Conservation (phyloP, 805 yeast genomes). For the Kregervanrija pseudodelftensis region DNA sequence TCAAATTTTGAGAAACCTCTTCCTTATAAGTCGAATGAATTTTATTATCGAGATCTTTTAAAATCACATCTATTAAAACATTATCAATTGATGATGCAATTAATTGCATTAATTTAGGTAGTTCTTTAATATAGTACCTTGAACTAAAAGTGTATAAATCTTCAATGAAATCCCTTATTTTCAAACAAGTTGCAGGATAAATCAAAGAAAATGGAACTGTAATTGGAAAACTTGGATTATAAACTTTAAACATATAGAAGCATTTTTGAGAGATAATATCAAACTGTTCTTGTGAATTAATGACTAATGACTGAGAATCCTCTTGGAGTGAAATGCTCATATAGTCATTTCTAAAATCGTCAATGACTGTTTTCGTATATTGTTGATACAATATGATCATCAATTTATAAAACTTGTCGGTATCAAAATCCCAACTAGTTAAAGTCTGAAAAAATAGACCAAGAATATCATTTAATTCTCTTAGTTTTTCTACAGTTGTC, state of each 20-base stretch:
- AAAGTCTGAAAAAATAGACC: constrained; percentile 71
- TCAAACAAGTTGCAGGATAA: constrained; percentile 80
- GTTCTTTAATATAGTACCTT: constrained; percentile 57
- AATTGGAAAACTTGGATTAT: constrained; percentile 40
- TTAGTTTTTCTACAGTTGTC: constrained; percentile 36
- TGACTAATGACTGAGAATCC: constrained; percentile 81
- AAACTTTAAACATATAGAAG: constrained; percentile 18
- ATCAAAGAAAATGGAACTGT: constrained; percentile 83
- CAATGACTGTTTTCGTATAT: constrained; percentile 49
- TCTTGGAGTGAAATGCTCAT: constrained; percentile 60
- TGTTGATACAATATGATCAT: constrained; percentile 51
- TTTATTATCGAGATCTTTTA: constrained; percentile 52
- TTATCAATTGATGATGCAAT: constrained; percentile 58
- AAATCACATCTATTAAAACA: constrained; percentile 61
- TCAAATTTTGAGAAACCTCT: constrained; percentile 80
- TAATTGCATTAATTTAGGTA: constrained; percentile 51
- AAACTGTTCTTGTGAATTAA: constrained; percentile 52
- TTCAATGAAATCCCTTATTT: constrained; percentile 56
- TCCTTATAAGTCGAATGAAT: constrained; percentile 75
- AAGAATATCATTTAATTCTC: constrained; percentile 51
- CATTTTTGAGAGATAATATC: constrained; percentile 48
- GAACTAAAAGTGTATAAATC: constrained; percentile 59
- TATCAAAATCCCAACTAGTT: constrained; percentile 62
- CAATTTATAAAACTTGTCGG: constrained; percentile 53
- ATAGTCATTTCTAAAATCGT: constrained; percentile 56